Base-by-base conservation (phyloP, 331 rosid species). In the Spiraea crenata region DNA sequence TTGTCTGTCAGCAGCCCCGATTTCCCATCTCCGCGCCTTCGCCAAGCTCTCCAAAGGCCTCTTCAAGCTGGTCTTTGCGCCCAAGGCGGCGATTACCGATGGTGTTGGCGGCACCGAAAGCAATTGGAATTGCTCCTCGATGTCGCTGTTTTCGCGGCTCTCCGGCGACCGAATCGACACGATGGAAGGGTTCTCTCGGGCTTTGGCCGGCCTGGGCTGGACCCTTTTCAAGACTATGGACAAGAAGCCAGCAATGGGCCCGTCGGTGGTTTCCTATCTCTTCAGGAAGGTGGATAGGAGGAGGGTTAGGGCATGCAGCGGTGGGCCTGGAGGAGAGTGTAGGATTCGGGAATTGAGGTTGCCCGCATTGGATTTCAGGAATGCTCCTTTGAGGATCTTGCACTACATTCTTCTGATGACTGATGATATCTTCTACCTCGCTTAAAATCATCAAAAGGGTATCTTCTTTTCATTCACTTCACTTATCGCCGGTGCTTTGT, bases 391-490 rank as follows among this genome's bases (percentile, higher is more conserved):
- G 79, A 80, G 85, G 77, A 88, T 88, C 76, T 80, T 88, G 89
- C 93, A 88, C 84, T 88, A 88, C 86, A 83, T 88, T 81, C 79
- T 88, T 73, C 82, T 88, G 57, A 88, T 88, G 89, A 88, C 93
- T 5, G 90, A 82, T 82, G 86, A 85, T 7, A 61, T 82, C 15
- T 88, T 88, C 84, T 88, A 80, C 79, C 81, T 88, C 19, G 82
- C 87, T 7, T 88, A 64, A 25, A 77, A 45, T 47, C 2, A 37
- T 3, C 48, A 17, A 39, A 25, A 79, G 88, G 74, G 62, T 62
- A 48, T 50, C 44, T 50, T 61, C 31, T 58, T 41, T 67, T 68
- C 67, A 40, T 76, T 20, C 19, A 46, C 3, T 67, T 49, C 48
- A 25, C 48, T n/a, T 46, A 35, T 25, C 31, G 1, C 31, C 31